These are phyloP conservation scores for Lentithecium fluviatile DNA, from an alignment of 495 filamentous ascomycete genomes.

Conservation along the genomic window DNA sequence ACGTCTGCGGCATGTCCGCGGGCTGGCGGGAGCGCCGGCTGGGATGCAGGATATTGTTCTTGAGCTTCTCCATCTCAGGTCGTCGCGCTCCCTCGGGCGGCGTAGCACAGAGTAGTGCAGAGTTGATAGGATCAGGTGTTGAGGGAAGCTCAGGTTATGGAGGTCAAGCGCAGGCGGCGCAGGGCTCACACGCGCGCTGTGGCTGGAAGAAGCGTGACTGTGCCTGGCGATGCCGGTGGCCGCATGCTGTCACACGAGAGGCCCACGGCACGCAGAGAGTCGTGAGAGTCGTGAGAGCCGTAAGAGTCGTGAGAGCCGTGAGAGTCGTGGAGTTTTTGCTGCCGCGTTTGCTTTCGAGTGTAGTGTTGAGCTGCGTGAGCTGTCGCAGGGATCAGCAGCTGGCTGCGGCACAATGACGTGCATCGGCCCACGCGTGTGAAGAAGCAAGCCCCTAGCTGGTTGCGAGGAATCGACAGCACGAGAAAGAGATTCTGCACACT, in stretches of 20 bases:
- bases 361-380: neutral
- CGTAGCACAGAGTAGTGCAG: neutral
- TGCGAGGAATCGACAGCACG: neutral
- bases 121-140: neutral
- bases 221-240: neutral
- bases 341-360: neutral
- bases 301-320: neutral
- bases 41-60: slow-evolving; percentile 27
- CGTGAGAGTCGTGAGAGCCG: neutral
- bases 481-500: too few species aligned
- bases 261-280: neutral
- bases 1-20: neutral
- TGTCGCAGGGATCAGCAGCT: neutral
- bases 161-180: slow-evolving; percentile 1
- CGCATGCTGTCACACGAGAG: neutral
- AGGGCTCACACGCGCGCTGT: slow-evolving; percentile 1
- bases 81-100: neutral
- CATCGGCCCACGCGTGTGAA: neutral
- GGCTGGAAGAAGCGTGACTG: neutral
- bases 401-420: neutral
- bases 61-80: slow-evolving; percentile 36
- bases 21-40: slow-evolving; percentile 4
- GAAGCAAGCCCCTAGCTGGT: neutral
- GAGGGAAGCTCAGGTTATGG: neutral
- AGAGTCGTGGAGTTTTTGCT: neutral